Base-by-base conservation (phyloP, 2,329 filamentous ascomycete species). In the Ascochyta koolunga region DNA sequence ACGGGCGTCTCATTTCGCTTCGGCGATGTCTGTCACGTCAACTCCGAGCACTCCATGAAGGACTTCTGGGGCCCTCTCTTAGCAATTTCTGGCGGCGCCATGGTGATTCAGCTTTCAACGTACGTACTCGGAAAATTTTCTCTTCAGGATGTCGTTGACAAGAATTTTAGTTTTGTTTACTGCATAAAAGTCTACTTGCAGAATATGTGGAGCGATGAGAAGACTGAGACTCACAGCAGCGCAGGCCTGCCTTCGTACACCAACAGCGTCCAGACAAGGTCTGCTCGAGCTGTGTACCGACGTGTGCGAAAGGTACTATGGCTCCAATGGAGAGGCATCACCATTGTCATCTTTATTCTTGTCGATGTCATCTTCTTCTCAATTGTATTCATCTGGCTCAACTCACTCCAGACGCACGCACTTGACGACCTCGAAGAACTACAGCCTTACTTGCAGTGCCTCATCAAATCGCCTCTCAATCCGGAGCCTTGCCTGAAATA, bases 1-100 rank as follows among this genome's bases (percentile, higher is more conserved):
- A 97, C 93, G 44, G 95, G 95, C 18, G 91, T 97, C 4, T 98
- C 93, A 1, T 98, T 93, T 77, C 88, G 95, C 44, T 97, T 98
- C 68, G 95, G 95, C 46, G 83, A 84, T 41, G 90, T 92, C 24
- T 99, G 95, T 76, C 93, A 97, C 73, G 93, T 98, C 79, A 98
- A 98, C 79, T 91, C 96, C 74, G 78, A 85, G 50, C 85, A 96
- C 73, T 93, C 91, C 56, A 79, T 96, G 73, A 85, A 87, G 27
- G 89, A 89, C 70, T 91, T 96, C 69, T 98, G 93, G 93, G 91
- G 93, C 15, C 96, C 95, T 0, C 76, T 97, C 24, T 81, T 96
- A 62, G 84, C 88, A 4, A 89, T 98, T 67, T 85, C 91, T 29
- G 89, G 86, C 21, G 77, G 89, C 35, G 89, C 92, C 0, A 84